These are phyloP conservation scores for Posidonia oceanica DNA, from an alignment of 116 monocot genomes.

Conservation along the genomic window DNA sequence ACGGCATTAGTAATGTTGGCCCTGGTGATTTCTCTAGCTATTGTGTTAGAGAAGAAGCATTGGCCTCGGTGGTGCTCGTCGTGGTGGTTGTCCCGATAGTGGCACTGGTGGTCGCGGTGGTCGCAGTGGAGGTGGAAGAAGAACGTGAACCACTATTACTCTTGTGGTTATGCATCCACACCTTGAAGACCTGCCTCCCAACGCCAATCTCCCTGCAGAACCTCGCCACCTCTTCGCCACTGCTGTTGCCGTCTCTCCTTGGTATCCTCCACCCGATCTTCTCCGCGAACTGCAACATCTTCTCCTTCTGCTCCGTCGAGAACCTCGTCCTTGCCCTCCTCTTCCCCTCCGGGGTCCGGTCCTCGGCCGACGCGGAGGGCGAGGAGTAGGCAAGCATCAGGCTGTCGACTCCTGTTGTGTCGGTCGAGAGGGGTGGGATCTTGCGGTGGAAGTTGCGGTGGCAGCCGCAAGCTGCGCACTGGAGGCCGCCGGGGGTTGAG, in stretches of 20 bases:
- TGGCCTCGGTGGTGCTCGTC: too few species aligned
- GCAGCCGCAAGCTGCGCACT: conserved; percentile 80
- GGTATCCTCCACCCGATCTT: conserved; percentile 43
- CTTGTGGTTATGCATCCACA: conserved; percentile 40
- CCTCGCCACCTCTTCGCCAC: conserved; percentile 20
- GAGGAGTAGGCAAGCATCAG: neutral
- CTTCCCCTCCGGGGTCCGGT: conserved; percentile 5
- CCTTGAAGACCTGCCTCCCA: conserved; percentile 25
- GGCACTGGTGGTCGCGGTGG: too few species aligned
- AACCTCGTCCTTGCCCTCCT: conserved; percentile 37
- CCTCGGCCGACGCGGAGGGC: conserved; percentile 3
- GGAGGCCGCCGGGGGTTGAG: neutral
- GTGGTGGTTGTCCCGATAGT: too few species aligned
- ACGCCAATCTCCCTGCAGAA: conserved; percentile 35
- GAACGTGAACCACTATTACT: conserved; percentile 6
- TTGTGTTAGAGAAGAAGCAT: too few species aligned
- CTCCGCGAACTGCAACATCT: conserved; percentile 47
- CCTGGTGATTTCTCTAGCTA: too few species aligned
- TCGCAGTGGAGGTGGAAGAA: neutral
- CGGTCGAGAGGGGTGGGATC: neutral
- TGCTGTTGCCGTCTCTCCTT: conserved; percentile 11
- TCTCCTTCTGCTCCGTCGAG: conserved; percentile 40
- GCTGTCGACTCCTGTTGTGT: neutral
- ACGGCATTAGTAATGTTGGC: too few species aligned
- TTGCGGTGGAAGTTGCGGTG: conserved; percentile 95